phyloP scores from a whole-genome alignment of 208 protist genomes.

The Spongospora subterranea region DNA sequence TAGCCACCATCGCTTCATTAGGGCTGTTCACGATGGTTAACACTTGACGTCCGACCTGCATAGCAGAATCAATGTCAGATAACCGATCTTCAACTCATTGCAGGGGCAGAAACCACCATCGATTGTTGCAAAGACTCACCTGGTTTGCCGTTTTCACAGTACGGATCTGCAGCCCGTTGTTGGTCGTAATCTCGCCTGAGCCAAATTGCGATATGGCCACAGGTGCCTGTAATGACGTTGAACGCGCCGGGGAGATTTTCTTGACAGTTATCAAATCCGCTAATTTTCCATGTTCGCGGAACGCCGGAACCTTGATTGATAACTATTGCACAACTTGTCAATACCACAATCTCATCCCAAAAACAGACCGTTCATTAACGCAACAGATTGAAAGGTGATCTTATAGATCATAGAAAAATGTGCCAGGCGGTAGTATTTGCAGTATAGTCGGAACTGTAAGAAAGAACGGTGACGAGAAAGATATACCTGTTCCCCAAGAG shows the following conservation, averaged over 20 bases:
- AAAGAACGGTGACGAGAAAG: neutral
- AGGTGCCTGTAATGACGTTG: neutral
- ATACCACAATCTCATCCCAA: no score
- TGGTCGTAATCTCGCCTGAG: constrained; percentile 15
- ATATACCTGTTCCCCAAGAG: constrained; percentile 10
- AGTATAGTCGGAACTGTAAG: no score
- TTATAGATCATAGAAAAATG: no score
- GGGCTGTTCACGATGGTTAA: neutral
- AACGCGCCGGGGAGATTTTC: neutral
- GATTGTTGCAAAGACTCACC: neutral
- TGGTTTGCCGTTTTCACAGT: neutral
- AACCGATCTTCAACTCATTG: neutral
- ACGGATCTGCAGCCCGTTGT: neutral
- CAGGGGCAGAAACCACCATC: no score
- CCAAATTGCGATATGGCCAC: neutral
- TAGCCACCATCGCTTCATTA: neutral
- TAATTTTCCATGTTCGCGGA: neutral
- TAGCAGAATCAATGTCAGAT: neutral
- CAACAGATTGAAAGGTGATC: no score
- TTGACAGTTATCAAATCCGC: constrained; percentile 26
- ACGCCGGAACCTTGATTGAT: constrained; percentile 34
- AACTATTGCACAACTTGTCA: neutral
- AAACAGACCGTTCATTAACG: no score
- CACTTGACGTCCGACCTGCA: constrained; percentile 13
- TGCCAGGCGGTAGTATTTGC: no score